These are phyloP conservation scores for Ophiosphaerella herpotricha DNA, from an alignment of 2,329 filamentous ascomycete genomes.

Conservation along the genomic window DNA sequence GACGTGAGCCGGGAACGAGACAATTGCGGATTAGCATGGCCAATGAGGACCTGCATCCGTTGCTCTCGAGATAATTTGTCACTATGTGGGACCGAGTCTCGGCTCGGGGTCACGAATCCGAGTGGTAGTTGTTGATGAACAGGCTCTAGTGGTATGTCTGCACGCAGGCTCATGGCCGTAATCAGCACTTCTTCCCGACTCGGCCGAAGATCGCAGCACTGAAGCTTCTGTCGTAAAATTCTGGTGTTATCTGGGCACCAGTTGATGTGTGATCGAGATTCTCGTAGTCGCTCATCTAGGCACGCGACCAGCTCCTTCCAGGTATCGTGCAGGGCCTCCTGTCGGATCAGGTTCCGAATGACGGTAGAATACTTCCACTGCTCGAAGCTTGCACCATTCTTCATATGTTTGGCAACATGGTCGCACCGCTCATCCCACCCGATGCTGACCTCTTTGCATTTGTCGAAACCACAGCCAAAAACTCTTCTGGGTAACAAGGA, in stretches of 20 bases:
- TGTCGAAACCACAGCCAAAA: conserved; percentile 47
- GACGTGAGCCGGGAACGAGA: conserved; percentile 34
- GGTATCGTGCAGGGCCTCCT: conserved; percentile 42
- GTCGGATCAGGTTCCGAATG: conserved; percentile 44
- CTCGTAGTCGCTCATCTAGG: conserved; percentile 38
- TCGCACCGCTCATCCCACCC: conserved; percentile 47
- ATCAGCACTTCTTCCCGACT: conserved; percentile 41
- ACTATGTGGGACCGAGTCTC: conserved; percentile 41
- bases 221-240: conserved; percentile 42
- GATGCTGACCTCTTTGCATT: conserved; percentile 46
- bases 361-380: conserved; percentile 47
- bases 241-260: conserved; percentile 45
- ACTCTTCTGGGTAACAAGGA: conserved; percentile 38
- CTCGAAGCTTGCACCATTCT: conserved; percentile 40
- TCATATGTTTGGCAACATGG: conserved; percentile 47
- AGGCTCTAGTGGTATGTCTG: conserved; percentile 36
- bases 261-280: conserved; percentile 43
- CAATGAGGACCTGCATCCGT: conserved; percentile 44
- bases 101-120: conserved; percentile 41
- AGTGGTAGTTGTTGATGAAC: conserved; percentile 35
- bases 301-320: conserved; percentile 45
- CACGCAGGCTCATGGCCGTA: conserved; percentile 37
- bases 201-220: conserved; percentile 45
- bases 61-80: conserved; percentile 39
- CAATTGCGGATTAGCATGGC: conserved; percentile 33